These are phyloP conservation scores for Metarhizium humberi DNA, from an alignment of 2,329 filamentous ascomycete species.

Conservation along the genomic window DNA sequence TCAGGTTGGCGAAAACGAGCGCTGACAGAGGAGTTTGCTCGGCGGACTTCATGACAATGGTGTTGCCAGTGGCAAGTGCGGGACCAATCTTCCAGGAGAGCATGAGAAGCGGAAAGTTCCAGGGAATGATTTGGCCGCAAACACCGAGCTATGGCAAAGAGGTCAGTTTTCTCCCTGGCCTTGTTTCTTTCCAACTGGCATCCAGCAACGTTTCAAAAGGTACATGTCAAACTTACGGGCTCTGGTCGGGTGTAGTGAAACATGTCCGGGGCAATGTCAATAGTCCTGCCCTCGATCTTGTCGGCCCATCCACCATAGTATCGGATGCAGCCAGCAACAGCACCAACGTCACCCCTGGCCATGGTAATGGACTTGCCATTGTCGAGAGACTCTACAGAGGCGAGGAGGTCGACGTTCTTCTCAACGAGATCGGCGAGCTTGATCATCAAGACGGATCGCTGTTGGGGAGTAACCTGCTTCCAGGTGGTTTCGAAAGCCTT, in stretches of 20 bases:
- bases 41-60: constrained; percentile 63
- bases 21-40: constrained; percentile 68
- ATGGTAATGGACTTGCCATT: constrained; percentile 75
- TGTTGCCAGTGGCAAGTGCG: constrained; percentile 64
- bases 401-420: constrained; percentile 66
- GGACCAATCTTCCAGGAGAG: constrained; percentile 74
- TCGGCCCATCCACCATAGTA: constrained; percentile 78
- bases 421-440: constrained; percentile 77
- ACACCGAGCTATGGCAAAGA: constrained; percentile 46
- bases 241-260: constrained; percentile 76
- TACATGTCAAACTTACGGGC: constrained; percentile 40
- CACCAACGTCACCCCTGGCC: constrained; percentile 65
- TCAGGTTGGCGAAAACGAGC: constrained; percentile 52
- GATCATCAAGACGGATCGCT: constrained; percentile 59
- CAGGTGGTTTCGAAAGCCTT: constrained; percentile 73
- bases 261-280: constrained; percentile 67
- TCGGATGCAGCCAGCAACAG: constrained; percentile 61
- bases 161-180: not conserved
- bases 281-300: constrained; percentile 82
- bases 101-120: constrained; percentile 83
- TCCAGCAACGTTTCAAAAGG: too few species aligned
- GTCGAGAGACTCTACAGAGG: constrained; percentile 78
- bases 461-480: constrained; percentile 57
- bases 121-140: constrained; percentile 81
- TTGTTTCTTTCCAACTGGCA: not conserved